Evolutionary conservation across 768 basidiomycete genomes (phyloP), one percentile per base, ranked within the genome.

Genomic region (Megacollybia marginata): DNA sequence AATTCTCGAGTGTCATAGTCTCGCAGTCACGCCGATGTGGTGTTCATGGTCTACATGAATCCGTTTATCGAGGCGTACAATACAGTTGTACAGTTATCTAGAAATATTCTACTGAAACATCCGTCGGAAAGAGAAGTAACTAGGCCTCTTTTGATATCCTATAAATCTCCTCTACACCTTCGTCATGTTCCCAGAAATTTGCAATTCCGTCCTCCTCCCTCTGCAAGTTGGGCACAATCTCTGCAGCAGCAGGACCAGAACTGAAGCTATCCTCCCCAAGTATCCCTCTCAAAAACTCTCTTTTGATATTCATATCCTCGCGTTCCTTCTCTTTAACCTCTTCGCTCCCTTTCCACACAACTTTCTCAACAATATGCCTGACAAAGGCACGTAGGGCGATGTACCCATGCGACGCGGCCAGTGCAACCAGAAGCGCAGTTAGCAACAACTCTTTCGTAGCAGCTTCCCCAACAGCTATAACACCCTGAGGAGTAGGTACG

Each of bases 381-480:
- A 92, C 78, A 12, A 74, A 51, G 5, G 69, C 70, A 11, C 83
- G 76, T 42, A 89, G 59, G 34, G 92, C 53, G 50, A 92, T 69
- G 66, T 84, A 95, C n/a, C 76, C 85, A 63, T 98, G 95, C 42
- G 84, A 88, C n/a, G 92, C 83, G 4, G 79, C 75, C 36, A 97
- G 75, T 1, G 92, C 88, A 38, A 95, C 69, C 16, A 91, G 65
- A 9, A 83, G 64, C 2, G 88, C 83, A 32, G 80, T 81, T 50
- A 83, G 53, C 8, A 91, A 65, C 9, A 85, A 58, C 42, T 77
- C 72, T 52, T 69, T 68, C 33, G 70, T 77, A 10, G 72, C 77
- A 15, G 64, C 65, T 6, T 64, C 58, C 33, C 54, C 49, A 1
- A 20, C 8, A 16, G 47, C 12, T 10, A 2, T 1, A 35, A 34